These are phyloP conservation scores for Dioscorea zingiberensis DNA, from an alignment of 106 monocot species.

Conservation along the genomic window DNA sequence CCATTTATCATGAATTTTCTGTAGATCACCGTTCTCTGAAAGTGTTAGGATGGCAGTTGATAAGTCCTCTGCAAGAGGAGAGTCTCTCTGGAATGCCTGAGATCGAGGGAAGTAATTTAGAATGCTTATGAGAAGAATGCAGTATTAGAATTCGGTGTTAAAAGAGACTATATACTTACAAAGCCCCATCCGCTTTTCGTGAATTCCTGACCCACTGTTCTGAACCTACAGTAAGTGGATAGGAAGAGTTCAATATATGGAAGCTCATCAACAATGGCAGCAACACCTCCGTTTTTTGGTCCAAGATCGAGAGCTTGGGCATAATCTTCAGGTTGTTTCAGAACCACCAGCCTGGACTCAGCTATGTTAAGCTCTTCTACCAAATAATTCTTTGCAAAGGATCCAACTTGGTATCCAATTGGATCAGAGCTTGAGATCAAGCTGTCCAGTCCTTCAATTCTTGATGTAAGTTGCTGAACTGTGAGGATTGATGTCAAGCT, in stretches of 20 bases:
- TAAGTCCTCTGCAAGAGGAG: conserved; percentile 79
- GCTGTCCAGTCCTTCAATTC: conserved; percentile 68
- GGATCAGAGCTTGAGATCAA: conserved; percentile 55
- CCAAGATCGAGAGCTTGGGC: conserved; percentile 57
- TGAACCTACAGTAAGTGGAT: conserved; percentile 63
- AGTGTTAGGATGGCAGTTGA: conserved; percentile 83
- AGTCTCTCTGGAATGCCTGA: conserved; percentile 93
- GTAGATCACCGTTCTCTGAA: conserved; percentile 88
- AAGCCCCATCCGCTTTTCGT: conserved; percentile 94
- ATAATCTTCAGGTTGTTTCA: conserved; percentile 60
- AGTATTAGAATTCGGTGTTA: neutral
- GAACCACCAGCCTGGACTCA: conserved; percentile 45
- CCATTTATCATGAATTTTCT: conserved; percentile 91
- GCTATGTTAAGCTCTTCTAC: conserved; percentile 61
- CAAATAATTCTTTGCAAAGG: conserved; percentile 69
- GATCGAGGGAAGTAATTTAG: neutral
- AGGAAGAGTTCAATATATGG: conserved; percentile 80
- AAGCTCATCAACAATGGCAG: conserved; percentile 80
- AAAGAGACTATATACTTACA: conserved; percentile 38
- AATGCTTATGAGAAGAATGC: neutral
- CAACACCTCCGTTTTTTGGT: conserved; percentile 59
- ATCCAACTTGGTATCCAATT: conserved; percentile 82
- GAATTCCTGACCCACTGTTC: conserved; percentile 74
- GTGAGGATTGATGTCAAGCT: conserved; percentile 91
- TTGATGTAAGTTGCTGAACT: conserved; percentile 72